Evolutionary conservation across 108 stramenopile genomes (phyloP), one percentile per base, ranked within the genome.

Genomic region (Discostella stelligeroides): DNA sequence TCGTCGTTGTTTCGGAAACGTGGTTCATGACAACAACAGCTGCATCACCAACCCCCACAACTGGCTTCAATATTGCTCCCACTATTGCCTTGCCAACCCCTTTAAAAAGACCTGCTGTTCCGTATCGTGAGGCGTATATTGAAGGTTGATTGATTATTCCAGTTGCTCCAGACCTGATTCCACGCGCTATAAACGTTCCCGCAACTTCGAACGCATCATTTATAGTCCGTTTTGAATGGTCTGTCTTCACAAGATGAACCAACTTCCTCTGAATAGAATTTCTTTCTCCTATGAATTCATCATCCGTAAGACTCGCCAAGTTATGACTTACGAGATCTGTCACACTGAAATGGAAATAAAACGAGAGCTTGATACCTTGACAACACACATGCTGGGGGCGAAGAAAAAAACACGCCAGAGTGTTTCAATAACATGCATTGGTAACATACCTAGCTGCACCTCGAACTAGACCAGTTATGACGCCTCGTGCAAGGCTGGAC

Each of bases 21-120:
- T 92, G 92, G 64, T 89, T 89, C 92, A 92, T 89, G 38, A 92
- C 68, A 17, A 92, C 67, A 30, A 85, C 85, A 28, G 89, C 89
- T 29, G 86, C 92, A 79, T 92, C 92, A 5, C 89, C 92, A 17
- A 92, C 63, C 34, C 92, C 92, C 30, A 92, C 86, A 28, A 92
- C 81, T 17, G 92, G 92, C 42, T 92, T 92, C 11, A 92, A 80
- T 42, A 92, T 40, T 1, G 86, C 89, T 45, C 87, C 88, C 45
- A 92, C 81, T 15, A 90, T 9, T 0, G 87, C 92, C 51, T 87
- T 88, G 7, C 88, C 89, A 34, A 90, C 67, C 29, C 91, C 92
- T 64, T 87, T 90, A 38, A 88, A 79, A 30, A 89, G 85, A 24
- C 92, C 92, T 49, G 82, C 64, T 5, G 92, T 82, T 2, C 92